These are phyloP conservation scores for Trichoderma hamatum DNA, from an alignment of 2,329 filamentous ascomycete genomes.

Conservation along the genomic window DNA sequence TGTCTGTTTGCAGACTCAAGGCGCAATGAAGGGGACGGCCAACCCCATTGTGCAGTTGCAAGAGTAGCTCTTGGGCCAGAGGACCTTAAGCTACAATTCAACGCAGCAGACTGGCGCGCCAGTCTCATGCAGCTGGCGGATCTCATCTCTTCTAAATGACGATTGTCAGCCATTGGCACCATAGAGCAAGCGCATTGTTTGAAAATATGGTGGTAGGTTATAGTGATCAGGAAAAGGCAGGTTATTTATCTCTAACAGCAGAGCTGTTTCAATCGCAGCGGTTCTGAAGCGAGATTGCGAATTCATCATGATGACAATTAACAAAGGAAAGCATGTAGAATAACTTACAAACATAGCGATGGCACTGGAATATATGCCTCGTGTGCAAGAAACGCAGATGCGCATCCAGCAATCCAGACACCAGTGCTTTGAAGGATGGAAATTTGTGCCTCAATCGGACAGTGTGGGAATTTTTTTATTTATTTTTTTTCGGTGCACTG, in stretches of 20 bases:
- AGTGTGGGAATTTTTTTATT: background rate
- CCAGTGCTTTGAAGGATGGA: conserved; percentile 16
- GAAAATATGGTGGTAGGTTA: conserved; percentile 7
- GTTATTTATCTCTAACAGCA: conserved; percentile 48
- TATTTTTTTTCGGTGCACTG: conserved; percentile 14
- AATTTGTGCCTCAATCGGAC: conserved; percentile 9
- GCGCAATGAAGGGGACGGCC: background rate
- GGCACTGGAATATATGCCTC: conserved; percentile 21
- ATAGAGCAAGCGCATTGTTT: conserved; percentile 29
- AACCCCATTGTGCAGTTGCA: conserved; percentile 10
- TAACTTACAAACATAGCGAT: conserved; percentile 46
- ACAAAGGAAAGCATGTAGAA: background rate
- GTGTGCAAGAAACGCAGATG: conserved; percentile 16
- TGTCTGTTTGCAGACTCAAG: background rate
- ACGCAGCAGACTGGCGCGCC: conserved; percentile 37
- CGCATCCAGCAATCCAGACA: conserved; percentile 5
- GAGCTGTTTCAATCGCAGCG: conserved; percentile 54
- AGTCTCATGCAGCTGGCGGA: conserved; percentile 43
- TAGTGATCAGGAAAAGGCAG: conserved; percentile 45
- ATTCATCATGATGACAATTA: conserved; percentile 44
- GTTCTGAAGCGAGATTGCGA: conserved; percentile 52
- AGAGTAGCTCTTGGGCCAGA: background rate
- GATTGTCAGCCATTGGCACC: conserved; percentile 44
- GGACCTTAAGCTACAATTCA: conserved; percentile 15
- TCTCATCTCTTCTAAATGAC: conserved; percentile 42